Evolutionary conservation across 371 early-diverging fungal species (phyloP), one percentile per base, ranked within the genome.

Genomic region (Mortierella sp.): DNA sequence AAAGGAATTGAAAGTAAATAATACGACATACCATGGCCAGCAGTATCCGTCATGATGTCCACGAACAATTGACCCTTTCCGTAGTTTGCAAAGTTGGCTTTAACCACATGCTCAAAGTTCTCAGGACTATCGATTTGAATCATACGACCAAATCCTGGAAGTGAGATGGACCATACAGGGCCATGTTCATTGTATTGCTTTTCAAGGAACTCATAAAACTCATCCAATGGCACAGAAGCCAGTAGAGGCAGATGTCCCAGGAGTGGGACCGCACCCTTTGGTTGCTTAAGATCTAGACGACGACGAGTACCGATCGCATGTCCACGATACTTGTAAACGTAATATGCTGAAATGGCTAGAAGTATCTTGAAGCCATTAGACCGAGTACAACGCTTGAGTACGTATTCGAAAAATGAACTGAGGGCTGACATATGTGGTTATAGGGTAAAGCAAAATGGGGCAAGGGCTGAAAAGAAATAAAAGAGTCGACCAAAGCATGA

Each of bases 141-240:
- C 67, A 77, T 67, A 2, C 72, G 41, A 9, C 71, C 77, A 52
- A 76, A 47, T 15, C 65, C n/a, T 0, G 77, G 72, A 13, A 67
- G 43, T 10, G 69, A 48, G 22, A 77, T 60, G 19, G 72, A 72
- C 77, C 77, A 77, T 1, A 65, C 58, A 11, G 77, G 77, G 6
- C 77, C 77, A 1, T 68, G 55, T 32, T 67, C 63, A 2, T 32
- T 28, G 50, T 72, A 28, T n/a, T 65, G 58, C 62, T 68, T 71
- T 33, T 58, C 63, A 21, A 77, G 60, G 21, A 72, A 72, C 9
- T 77, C 57, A 32, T 72, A 69, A n/a, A 77, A 28, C 41, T 69
- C 22, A 3, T 68, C 53, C 57, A 59, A 57, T 0, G 72, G 77
- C 24, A 68, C 58, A 13, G 65, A 50, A 5, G 69, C 62, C 11